A percentile compares a stretch with the other conserved stretches of the same genome.
Conservation (phyloP, 2,329 filamentous ascomycete species). For the Penicillium sp. region DNA sequence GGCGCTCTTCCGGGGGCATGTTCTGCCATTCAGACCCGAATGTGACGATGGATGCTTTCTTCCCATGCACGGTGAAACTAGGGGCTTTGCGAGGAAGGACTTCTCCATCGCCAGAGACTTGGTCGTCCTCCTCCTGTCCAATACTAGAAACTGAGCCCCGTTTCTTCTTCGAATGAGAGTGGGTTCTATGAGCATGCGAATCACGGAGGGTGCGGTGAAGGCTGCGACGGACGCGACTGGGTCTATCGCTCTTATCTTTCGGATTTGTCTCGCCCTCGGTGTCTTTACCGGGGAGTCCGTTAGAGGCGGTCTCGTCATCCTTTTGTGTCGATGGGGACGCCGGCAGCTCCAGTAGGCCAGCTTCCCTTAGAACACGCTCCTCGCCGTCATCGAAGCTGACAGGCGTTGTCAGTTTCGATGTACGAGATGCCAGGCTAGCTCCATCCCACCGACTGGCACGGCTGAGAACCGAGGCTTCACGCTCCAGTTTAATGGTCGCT, state of each 20-base stretch:
- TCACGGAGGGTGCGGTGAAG: constrained; percentile 84
- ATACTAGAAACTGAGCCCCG: constrained; percentile 61
- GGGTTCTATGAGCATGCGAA: constrained; percentile 52
- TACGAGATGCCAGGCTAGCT: constrained; percentile 27
- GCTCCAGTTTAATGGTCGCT: constrained; percentile 24
- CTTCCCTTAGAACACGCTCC: constrained; percentile 58
- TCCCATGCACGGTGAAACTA: constrained; percentile 92
- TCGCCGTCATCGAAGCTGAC: constrained; percentile 55
- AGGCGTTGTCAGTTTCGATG: constrained; percentile 29
- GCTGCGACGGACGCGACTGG: constrained; percentile 67
- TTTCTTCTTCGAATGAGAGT: constrained; percentile 65
- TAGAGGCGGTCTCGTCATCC: constrained; percentile 34
- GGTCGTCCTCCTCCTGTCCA: constrained; percentile 45
- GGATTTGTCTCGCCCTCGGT: constrained; percentile 29
- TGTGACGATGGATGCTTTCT: constrained; percentile 95
- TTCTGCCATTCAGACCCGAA: constrained; percentile 85
- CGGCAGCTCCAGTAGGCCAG: constrained; percentile 52
- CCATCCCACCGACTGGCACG: constrained; percentile 31
- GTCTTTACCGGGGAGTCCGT: constrained; percentile 38
- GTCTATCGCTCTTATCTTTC: constrained; percentile 41
- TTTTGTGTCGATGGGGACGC: constrained; percentile 38
- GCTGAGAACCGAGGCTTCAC: constrained; percentile 34
- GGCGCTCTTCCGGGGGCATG: constrained; percentile 63
- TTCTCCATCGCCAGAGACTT: constrained; percentile 47
- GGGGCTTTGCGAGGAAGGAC: constrained; percentile 69